Percentiles rank a stretch among this genome's conserved stretches.
phyloP scores from a whole-genome alignment of 1,139 yeast species.

The Candida tropicalis region DNA sequence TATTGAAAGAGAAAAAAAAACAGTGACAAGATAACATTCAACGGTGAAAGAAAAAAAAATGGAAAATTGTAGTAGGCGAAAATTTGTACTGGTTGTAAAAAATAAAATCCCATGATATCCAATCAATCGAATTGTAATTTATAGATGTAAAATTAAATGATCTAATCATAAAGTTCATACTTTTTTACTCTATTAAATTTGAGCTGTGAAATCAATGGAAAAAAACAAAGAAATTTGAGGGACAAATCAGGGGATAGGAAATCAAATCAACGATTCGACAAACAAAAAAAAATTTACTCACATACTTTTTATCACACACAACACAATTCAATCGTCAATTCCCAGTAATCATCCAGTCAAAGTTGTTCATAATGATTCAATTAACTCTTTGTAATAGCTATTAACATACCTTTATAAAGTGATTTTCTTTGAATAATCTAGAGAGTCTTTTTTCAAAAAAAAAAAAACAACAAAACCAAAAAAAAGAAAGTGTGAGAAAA shows the following conservation, averaged over 20 bases:
- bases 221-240: not conserved
- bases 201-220: not conserved
- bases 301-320: too few species aligned
- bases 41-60: not conserved
- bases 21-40: conserved; percentile 3
- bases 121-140: not conserved
- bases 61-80: not conserved
- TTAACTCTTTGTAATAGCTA: not conserved
- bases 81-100: not conserved
- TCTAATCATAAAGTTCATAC: not conserved
- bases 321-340: too few species aligned
- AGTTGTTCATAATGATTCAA: not conserved
- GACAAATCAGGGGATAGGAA: conserved; percentile 6
- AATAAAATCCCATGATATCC: not conserved
- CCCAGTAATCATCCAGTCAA: not conserved
- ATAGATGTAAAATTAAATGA: not conserved
- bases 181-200: not conserved
- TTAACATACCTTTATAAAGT: conserved; percentile 8
- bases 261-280: not conserved
- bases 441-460: too few species aligned
- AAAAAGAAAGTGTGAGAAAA: conserved; percentile 5
- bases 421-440: conserved; percentile 10
- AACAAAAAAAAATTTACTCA: not conserved
- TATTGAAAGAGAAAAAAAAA: not conserved
- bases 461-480: conserved; percentile 5